These are phyloP conservation scores for Juncus inflexus DNA, from an alignment of 176 grass and related monocot species.

Conservation along the genomic window DNA sequence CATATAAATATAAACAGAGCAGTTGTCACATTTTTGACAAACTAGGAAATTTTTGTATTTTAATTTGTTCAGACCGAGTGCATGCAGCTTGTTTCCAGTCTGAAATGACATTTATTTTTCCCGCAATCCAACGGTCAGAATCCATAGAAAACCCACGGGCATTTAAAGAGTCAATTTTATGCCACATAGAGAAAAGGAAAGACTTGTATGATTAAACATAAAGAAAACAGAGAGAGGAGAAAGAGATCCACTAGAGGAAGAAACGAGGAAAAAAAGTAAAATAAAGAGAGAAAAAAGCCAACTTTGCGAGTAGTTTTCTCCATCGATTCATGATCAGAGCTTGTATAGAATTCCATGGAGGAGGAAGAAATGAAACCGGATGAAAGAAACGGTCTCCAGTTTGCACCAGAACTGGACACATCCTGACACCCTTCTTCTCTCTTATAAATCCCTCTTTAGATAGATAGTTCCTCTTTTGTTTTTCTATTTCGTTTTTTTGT, in stretches of 20 bases:
- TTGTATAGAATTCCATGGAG: conserved; percentile 1
- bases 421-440: neutral
- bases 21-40: too few species aligned
- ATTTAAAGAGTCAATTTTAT: neutral
- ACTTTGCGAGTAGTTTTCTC: neutral
- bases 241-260: neutral
- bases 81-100: too few species aligned
- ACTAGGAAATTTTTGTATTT: too few species aligned
- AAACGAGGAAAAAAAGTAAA: neutral
- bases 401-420: neutral
- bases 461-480: neutral
- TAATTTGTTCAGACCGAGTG: too few species aligned
- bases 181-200: conserved; percentile 1
- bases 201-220: neutral
- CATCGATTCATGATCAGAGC: conserved; percentile 11
- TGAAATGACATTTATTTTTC: too few species aligned
- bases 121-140: too few species aligned
- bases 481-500: neutral
- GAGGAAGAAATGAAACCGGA: conserved; percentile 18
- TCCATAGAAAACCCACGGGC: neutral
- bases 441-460: neutral
- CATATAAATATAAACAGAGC: too few species aligned
- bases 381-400: conserved; percentile 10
- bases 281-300: conserved; percentile 10
- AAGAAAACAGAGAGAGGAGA: neutral